A percentile compares a stretch with the other conserved stretches of the same genome.
Conservation (phyloP, 148 eudicot genomes). For the Chenopodium suecicum region DNA sequence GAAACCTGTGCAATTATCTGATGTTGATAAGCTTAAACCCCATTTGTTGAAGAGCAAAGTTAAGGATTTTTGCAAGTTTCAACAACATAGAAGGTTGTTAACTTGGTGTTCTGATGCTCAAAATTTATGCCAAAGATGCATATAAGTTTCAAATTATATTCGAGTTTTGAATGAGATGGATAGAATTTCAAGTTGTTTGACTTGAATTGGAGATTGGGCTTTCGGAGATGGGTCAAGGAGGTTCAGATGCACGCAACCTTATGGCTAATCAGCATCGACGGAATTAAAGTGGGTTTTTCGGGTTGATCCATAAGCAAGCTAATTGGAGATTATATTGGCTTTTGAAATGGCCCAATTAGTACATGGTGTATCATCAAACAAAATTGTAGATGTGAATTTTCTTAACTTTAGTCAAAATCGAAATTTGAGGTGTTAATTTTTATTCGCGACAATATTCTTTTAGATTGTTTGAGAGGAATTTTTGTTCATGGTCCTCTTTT, state of each 20-base stretch:
- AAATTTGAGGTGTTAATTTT: background rate
- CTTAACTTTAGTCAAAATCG: background rate
- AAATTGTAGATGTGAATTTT: background rate
- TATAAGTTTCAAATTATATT: background rate
- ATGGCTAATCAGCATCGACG: too few species aligned
- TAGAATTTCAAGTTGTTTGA: too few species aligned
- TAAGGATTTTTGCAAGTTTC: constrained; percentile 33
- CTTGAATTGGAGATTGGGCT: background rate
- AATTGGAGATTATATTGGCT: background rate
- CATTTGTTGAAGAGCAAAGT: constrained; percentile 39
- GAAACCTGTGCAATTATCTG: constrained; percentile 63
- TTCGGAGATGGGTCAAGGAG: background rate
- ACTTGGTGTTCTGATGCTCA: constrained; percentile 28
- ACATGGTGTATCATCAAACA: background rate
- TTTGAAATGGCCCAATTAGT: constrained; percentile 3
- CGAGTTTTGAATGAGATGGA: background rate
- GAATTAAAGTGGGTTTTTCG: background rate
- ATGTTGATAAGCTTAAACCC: constrained; percentile 64
- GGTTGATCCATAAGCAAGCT: background rate
- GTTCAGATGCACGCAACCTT: background rate
- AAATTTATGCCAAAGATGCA: constrained; percentile 23
- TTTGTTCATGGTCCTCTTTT: constrained; percentile 19
- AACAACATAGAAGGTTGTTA: constrained; percentile 29
- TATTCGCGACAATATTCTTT: background rate
- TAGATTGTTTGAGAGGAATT: constrained; percentile 22